Conservation (phyloP, 2,329 filamentous ascomycete genomes). For the Alternaria gaisen region DNA sequence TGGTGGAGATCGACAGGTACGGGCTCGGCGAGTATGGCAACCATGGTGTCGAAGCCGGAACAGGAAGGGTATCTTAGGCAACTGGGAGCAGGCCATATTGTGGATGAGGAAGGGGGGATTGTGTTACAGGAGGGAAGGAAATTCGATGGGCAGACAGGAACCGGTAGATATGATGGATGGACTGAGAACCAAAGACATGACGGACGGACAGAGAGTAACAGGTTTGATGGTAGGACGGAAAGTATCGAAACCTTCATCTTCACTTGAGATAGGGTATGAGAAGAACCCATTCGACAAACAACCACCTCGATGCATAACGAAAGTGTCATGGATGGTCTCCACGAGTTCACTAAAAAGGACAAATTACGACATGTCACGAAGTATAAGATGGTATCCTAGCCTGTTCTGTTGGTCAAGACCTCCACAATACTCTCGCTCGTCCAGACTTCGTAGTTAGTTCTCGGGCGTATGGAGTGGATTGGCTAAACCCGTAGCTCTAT, state of each 20-base stretch:
- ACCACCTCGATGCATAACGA: background rate
- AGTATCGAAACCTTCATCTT: background rate
- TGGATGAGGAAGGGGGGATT: constrained; percentile 6
- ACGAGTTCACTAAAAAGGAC: background rate
- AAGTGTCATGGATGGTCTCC: background rate
- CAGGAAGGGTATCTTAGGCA: background rate
- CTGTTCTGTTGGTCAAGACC: background rate
- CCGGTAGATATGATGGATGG: background rate
- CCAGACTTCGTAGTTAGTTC: background rate
- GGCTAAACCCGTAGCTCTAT: no score
- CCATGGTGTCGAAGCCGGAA: background rate
- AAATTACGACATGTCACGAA: background rate
- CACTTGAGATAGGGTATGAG: background rate
- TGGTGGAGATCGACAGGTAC: background rate
- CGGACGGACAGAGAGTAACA: background rate
- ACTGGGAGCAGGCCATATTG: background rate
- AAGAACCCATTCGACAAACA: background rate
- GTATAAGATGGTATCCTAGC: background rate
- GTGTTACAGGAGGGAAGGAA: background rate
- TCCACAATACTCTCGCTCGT: background rate
- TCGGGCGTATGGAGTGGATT: no score
- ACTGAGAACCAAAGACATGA: background rate
- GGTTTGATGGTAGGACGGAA: background rate
- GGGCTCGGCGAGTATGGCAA: background rate
- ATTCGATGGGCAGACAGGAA: background rate